phyloP scores from a whole-genome alignment of 1,284 basidiomycete species.

The Schizophyllum commune region DNA sequence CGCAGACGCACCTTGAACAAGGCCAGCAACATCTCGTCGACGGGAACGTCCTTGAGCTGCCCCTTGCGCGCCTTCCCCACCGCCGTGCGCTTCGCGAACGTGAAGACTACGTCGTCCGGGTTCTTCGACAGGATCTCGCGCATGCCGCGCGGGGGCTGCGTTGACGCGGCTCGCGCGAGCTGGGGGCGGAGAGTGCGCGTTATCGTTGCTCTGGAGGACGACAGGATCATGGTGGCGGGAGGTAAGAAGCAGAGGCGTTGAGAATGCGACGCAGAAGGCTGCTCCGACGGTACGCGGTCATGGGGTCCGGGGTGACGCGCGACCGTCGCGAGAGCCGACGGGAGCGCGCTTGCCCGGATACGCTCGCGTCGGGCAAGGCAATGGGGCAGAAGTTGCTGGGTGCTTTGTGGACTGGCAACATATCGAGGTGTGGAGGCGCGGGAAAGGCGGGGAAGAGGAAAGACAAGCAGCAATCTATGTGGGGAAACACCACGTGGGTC shows the following conservation, averaged over 20 bases:
- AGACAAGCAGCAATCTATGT: no score
- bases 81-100: conserved; percentile 76
- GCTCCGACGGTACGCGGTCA: background rate
- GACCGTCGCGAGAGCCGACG: background rate
- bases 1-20: conserved; percentile 50
- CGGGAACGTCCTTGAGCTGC: conserved; percentile 67
- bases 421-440: no score
- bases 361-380: background rate
- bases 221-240: background rate
- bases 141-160: conserved; percentile 35
- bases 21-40: conserved; percentile 65
- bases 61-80: conserved; percentile 76
- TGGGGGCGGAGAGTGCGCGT: background rate
- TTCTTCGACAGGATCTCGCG: conserved; percentile 53
- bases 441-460: no score
- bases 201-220: background rate
- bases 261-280: background rate
- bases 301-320: background rate
- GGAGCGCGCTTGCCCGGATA: no score
- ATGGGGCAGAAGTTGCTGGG: background rate
- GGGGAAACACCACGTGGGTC: no score
- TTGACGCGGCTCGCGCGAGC: conserved; percentile 37
- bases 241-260: background rate
- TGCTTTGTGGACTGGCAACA: no score
- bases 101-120: conserved; percentile 79